Percentiles rank a stretch among this genome's conserved stretches.
These are phyloP conservation scores for Erodium moschatum DNA, from an alignment of 441 rosid genomes.

Conservation along the genomic window DNA sequence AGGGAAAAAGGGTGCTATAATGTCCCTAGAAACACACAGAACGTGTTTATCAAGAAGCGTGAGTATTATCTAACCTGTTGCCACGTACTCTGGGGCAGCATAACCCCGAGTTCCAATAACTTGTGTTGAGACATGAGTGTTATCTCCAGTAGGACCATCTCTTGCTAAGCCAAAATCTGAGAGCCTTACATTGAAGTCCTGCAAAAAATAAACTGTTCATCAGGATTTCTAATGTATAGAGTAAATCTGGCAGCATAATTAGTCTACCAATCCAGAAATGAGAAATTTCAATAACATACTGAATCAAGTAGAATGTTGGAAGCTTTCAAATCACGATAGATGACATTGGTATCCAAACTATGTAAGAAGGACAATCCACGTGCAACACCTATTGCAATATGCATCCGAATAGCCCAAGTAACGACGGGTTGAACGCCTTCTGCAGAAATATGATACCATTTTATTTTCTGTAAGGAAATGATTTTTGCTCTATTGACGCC, in stretches of 20 bases:
- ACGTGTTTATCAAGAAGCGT: neutral
- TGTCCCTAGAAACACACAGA: no score
- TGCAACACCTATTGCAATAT: constrained; percentile 55
- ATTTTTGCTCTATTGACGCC: no score
- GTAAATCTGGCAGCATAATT: neutral
- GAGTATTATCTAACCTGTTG: constrained; percentile 46
- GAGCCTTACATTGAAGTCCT: constrained; percentile 71
- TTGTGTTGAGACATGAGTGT: constrained; percentile 74
- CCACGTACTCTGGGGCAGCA: constrained; percentile 80
- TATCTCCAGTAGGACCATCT: constrained; percentile 83
- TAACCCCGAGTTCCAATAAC: constrained; percentile 79
- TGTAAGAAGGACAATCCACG: constrained; percentile 74
- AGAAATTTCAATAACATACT: constrained; percentile 28
- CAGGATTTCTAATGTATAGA: neutral
- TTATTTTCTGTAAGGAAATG: no score
- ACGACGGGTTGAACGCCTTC: constrained; percentile 58
- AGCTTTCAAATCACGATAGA: constrained; percentile 73
- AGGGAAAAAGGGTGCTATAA: no score
- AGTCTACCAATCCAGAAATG: constrained; percentile 6
- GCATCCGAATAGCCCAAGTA: constrained; percentile 58
- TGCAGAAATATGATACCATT: constrained; percentile 19
- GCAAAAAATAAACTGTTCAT: constrained; percentile 13
- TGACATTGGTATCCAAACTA: constrained; percentile 59
- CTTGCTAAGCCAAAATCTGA: constrained; percentile 90
- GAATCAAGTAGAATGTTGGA: constrained; percentile 79